These are phyloP conservation scores for Xylaria sp. DNA, from an alignment of 2,329 filamentous ascomycete genomes.

Conservation along the genomic window DNA sequence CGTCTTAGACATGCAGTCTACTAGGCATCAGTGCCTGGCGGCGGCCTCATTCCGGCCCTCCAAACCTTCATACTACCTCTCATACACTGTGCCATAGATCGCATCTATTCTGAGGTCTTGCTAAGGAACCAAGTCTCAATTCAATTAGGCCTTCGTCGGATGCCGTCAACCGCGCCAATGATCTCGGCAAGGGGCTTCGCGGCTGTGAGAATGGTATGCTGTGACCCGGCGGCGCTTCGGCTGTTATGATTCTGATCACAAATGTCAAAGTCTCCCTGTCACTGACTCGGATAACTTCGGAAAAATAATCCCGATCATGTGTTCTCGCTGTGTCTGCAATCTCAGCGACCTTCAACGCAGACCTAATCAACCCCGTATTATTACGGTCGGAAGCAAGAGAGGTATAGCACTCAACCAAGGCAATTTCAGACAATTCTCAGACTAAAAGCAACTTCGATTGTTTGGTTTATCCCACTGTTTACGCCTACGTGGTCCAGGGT, in stretches of 20 bases:
- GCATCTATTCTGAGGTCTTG: background rate
- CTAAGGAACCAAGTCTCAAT: background rate
- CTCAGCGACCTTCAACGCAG: background rate
- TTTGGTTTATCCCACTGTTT: background rate
- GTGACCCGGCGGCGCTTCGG: constrained; percentile 6
- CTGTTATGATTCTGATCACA: constrained; percentile 1
- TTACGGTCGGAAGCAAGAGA: background rate
- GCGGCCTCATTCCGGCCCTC: background rate
- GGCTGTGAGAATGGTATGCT: constrained; percentile 8
- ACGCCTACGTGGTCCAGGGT: background rate
- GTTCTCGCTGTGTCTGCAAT: background rate
- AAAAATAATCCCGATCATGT: background rate
- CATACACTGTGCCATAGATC: background rate
- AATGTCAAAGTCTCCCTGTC: background rate
- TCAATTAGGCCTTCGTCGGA: background rate
- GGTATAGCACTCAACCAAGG: background rate
- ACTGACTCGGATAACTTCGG: constrained; percentile 6
- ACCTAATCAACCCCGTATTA: background rate
- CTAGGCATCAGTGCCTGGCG: background rate
- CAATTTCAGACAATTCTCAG: background rate
- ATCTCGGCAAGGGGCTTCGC: constrained; percentile 9
- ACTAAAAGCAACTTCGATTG: background rate
- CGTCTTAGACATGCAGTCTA: constrained; percentile 11
- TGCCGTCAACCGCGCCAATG: background rate
- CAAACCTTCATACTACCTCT: background rate